Percentiles rank a stretch among this genome's conserved stretches.
Evolutionary conservation across 1,139 yeast species (phyloP).

Genomic region (Diutina ranongensis): DNA sequence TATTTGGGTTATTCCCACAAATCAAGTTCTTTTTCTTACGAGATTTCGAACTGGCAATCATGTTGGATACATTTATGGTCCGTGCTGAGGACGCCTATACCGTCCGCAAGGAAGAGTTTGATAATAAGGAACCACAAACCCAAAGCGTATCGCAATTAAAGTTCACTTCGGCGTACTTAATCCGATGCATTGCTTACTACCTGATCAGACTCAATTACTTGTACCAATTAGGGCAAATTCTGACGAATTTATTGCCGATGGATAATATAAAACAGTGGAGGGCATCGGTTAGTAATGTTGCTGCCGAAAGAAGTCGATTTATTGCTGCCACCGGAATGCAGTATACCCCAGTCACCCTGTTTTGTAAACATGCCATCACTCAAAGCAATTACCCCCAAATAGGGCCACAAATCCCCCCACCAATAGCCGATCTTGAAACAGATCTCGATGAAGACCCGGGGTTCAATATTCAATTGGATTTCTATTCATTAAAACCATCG

Average conservation of each 20-base stretch:
- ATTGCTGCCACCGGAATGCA: slow-evolving; percentile 16
- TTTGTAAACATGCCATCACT: slow-evolving; percentile 17
- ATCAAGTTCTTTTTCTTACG: slow-evolving; percentile 29
- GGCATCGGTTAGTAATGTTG: slow-evolving; percentile 18
- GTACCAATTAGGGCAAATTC: slow-evolving; percentile 21
- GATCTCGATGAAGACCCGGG: background rate
- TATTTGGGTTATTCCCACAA: slow-evolving; percentile 30
- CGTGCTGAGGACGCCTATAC: slow-evolving; percentile 16
- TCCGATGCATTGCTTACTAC: slow-evolving; percentile 23
- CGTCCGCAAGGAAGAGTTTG: slow-evolving; percentile 11
- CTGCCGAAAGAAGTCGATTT: slow-evolving; percentile 17
- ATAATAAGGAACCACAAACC: no score
- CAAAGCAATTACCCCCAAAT: slow-evolving; percentile 24
- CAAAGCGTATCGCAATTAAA: slow-evolving; percentile 13
- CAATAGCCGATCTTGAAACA: no score
- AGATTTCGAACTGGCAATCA: slow-evolving; percentile 33
- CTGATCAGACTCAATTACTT: slow-evolving; percentile 15
- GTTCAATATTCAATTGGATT: background rate
- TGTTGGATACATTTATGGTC: slow-evolving; percentile 25
- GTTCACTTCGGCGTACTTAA: slow-evolving; percentile 20
- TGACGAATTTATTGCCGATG: slow-evolving; percentile 19
- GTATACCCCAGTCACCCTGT: slow-evolving; percentile 20
- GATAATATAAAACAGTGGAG: slow-evolving; percentile 22
- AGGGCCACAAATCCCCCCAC: no score
- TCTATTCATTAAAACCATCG: background rate